These are phyloP conservation scores for Coccomyxa subellipsoidea DNA, from an alignment of 163 green algal species.

Conservation along the genomic window DNA sequence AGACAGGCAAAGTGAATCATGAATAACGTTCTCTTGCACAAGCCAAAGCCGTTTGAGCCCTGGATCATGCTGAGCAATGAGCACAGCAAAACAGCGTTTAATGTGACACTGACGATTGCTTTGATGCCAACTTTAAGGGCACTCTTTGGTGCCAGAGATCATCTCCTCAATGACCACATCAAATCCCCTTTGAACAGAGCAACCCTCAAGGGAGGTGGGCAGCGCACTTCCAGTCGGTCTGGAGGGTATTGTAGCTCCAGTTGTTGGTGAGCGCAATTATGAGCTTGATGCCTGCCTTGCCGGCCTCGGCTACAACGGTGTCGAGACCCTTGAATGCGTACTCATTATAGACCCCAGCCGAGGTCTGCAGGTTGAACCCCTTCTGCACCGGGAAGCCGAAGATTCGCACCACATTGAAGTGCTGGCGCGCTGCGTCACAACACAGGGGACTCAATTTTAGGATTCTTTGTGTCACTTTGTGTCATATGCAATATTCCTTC, in stretches of 20 bases:
- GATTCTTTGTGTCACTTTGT: background rate
- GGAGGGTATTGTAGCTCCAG: conserved; percentile 25
- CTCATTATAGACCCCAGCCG: conserved; percentile 36
- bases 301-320: conserved; percentile 19
- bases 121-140: too few species aligned
- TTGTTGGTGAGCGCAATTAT: conserved; percentile 33
- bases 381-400: conserved; percentile 18
- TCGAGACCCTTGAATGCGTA: conserved; percentile 26
- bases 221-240: conserved; percentile 16
- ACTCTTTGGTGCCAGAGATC: too few species aligned
- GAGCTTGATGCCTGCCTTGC: conserved; percentile 22
- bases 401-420: conserved; percentile 17
- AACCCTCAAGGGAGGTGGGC: background rate
- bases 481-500: background rate
- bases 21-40: too few species aligned
- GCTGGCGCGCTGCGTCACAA: background rate
- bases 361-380: conserved; percentile 23
- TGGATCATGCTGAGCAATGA: too few species aligned
- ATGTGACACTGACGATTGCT: too few species aligned
- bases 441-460: background rate
- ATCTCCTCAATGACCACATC: too few species aligned
- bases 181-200: background rate
- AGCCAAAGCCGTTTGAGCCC: too few species aligned
- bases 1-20: too few species aligned
- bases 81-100: too few species aligned